These are phyloP conservation scores for Xylariomycetidae sp. DNA, from an alignment of 2,329 filamentous ascomycete genomes.

Conservation along the genomic window DNA sequence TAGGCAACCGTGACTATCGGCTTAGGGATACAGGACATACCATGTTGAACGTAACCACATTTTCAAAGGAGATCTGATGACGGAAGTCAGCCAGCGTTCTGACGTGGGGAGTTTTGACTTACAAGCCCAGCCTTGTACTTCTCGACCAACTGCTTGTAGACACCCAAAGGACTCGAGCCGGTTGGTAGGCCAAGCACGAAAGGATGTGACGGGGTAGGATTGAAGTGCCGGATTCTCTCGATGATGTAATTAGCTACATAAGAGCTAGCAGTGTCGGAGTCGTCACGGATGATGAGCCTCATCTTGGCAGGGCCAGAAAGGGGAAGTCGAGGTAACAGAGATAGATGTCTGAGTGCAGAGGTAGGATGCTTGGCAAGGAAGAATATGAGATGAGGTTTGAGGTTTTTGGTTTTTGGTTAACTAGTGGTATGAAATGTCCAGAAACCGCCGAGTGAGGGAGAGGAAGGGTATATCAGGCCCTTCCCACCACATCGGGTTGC, in stretches of 20 bases:
- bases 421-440: too few species aligned
- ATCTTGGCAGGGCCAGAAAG: conserved; percentile 39
- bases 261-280: conserved; percentile 59
- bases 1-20: conserved; percentile 4
- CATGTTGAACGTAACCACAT: conserved; percentile 93
- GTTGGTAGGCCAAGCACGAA: conserved; percentile 82
- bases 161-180: conserved; percentile 70
- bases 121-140: conserved; percentile 61
- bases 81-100: conserved; percentile 28
- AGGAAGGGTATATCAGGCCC: too few species aligned
- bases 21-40: conserved; percentile 34
- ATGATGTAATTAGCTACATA: conserved; percentile 81
- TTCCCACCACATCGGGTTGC: too few species aligned
- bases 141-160: conserved; percentile 71
- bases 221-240: conserved; percentile 72
- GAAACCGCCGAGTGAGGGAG: too few species aligned
- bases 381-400: too few species aligned
- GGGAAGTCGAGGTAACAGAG: conserved; percentile 10
- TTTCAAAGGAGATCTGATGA: conserved; percentile 67
- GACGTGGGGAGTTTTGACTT: conserved; percentile 13
- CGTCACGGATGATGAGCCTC: conserved; percentile 78
- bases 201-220: conserved; percentile 63
- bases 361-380: too few species aligned
- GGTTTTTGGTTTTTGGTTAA: too few species aligned
- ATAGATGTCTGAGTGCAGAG: too few species aligned